These are phyloP conservation scores for Malus hybrid DNA, from an alignment of 331 rosid genomes.

Conservation along the genomic window DNA sequence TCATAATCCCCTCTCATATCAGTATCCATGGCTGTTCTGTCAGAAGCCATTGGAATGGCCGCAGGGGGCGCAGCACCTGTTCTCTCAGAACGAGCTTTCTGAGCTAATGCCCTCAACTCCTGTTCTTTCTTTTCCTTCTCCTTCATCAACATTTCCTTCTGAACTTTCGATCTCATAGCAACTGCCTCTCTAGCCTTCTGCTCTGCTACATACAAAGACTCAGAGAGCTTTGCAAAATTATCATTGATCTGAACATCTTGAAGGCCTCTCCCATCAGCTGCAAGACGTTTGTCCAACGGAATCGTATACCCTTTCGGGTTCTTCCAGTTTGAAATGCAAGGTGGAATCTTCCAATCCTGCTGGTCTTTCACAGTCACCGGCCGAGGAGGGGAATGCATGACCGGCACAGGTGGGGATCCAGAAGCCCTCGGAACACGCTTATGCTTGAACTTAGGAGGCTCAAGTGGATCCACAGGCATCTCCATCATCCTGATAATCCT, in stretches of 20 bases:
- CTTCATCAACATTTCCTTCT: conserved; percentile 65
- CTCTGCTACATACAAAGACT: conserved; percentile 75
- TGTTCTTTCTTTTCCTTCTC: conserved; percentile 83
- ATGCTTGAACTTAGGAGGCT: conserved; percentile 45
- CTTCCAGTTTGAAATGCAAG: conserved; percentile 92
- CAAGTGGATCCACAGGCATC: conserved; percentile 92
- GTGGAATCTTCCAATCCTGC: conserved; percentile 96
- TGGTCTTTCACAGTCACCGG: conserved; percentile 87
- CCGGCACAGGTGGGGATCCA: conserved; percentile 86
- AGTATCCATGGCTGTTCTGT: conserved; percentile 35
- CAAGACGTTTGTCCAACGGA: conserved; percentile 85
- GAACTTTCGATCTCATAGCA: conserved; percentile 81
- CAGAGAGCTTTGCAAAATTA: conserved; percentile 74
- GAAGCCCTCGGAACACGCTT: conserved; percentile 62
- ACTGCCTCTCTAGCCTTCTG: conserved; percentile 94
- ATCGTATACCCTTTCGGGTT: conserved; percentile 86
- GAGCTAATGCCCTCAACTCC: conserved; percentile 73
- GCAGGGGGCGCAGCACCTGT: conserved; percentile 53
- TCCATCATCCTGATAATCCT: conserved; percentile 86
- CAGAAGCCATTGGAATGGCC: conserved; percentile 24
- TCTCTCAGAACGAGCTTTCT: conserved; percentile 72
- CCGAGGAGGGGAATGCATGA: conserved; percentile 87
- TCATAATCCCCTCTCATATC: conserved; percentile 48
- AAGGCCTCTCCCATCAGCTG: conserved; percentile 85
- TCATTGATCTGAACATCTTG: conserved; percentile 85